These are phyloP conservation scores for Colletotrichum shisoi DNA, from an alignment of 2,329 filamentous ascomycete genomes.

Conservation along the genomic window DNA sequence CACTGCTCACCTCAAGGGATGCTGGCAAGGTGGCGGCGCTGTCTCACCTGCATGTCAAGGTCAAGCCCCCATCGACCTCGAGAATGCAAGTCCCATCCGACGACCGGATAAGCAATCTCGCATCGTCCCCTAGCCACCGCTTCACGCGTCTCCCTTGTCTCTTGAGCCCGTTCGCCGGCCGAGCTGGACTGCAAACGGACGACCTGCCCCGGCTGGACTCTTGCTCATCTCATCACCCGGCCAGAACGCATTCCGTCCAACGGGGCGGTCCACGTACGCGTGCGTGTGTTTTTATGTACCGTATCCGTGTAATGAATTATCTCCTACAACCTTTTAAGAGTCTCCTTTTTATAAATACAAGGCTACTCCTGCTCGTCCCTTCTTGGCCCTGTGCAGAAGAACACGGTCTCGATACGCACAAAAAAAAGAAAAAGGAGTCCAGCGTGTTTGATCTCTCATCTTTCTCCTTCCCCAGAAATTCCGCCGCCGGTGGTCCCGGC, in stretches of 20 bases:
- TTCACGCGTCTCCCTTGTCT: background rate
- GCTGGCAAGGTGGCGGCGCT: too few species aligned
- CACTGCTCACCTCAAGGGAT: too few species aligned
- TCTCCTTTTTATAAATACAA: slow-evolving; percentile 34
- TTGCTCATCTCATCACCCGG: background rate
- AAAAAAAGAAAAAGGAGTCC: too few species aligned
- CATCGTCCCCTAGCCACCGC: too few species aligned
- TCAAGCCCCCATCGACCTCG: too few species aligned
- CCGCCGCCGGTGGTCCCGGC: background rate
- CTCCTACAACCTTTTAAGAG: slow-evolving; percentile 28
- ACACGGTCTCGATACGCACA: background rate
- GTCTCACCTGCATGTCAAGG: too few species aligned
- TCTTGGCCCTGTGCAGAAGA: background rate
- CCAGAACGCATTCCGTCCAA: slow-evolving; percentile 24
- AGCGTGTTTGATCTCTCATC: too few species aligned
- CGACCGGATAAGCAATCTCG: too few species aligned
- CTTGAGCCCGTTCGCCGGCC: background rate
- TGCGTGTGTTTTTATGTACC: background rate
- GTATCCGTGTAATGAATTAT: slow-evolving; percentile 29
- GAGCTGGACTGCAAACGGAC: background rate
- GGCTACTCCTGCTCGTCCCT: background rate
- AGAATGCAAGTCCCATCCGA: too few species aligned
- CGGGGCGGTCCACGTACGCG: background rate
- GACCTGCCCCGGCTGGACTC: background rate
- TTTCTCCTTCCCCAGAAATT: background rate